Conservation (phyloP, 2,329 filamentous ascomycete genomes). For the Diaporthe citrichinensis region DNA sequence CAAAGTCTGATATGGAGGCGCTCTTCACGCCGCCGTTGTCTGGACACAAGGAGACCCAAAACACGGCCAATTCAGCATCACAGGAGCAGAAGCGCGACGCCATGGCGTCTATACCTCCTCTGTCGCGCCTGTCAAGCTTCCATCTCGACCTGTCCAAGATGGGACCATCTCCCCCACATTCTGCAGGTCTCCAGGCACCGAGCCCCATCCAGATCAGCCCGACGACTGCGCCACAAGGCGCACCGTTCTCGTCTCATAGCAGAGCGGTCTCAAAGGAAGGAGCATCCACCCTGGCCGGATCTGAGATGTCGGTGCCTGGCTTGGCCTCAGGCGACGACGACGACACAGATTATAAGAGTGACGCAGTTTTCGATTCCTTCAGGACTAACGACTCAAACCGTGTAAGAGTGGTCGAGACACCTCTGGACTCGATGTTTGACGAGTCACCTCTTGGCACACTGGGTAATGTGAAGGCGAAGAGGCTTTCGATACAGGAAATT, state of each 20-base stretch:
- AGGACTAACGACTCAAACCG: constrained; percentile 79
- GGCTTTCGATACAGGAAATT: constrained; percentile 72
- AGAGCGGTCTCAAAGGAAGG: constrained; percentile 61
- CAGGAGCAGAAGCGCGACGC: constrained; percentile 59
- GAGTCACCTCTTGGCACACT: constrained; percentile 77
- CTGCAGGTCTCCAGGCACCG: constrained; percentile 54
- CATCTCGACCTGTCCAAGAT: constrained; percentile 66
- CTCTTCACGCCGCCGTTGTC: constrained; percentile 46
- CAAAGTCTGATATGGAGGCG: constrained; percentile 48
- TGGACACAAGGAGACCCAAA: constrained; percentile 47
- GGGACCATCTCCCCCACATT: constrained; percentile 58
- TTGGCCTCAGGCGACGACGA: constrained; percentile 80
- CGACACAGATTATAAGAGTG: constrained; percentile 83
- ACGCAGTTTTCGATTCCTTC: constrained; percentile 83
- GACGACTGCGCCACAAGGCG: constrained; percentile 49
- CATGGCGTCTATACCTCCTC: constrained; percentile 70
- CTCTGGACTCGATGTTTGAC: constrained; percentile 85
- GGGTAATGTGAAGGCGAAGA: constrained; percentile 66
- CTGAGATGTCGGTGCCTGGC: constrained; percentile 76
- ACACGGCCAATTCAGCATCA: constrained; percentile 47
- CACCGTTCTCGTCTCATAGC: constrained; percentile 56
- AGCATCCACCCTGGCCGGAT: constrained; percentile 77
- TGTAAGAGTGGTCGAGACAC: constrained; percentile 76
- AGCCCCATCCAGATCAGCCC: constrained; percentile 59
- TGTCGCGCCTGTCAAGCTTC: constrained; percentile 68